Evolutionary conservation across 2,329 filamentous ascomycete species (phyloP), one percentile per base, ranked within the genome.

Genomic region (Penicillium digitatum): DNA sequence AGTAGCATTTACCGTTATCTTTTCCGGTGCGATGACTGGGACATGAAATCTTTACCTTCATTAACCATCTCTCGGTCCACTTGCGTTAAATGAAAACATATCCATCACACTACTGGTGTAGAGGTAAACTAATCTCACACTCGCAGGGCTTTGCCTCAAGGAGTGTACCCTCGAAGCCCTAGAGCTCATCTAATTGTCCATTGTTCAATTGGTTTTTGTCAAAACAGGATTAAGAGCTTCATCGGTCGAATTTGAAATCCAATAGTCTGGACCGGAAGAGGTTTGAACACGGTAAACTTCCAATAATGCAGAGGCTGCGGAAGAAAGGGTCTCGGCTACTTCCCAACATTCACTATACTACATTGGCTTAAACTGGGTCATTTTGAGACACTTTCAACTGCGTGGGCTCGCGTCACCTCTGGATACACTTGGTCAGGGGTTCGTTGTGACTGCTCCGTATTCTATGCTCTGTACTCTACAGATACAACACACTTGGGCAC

Each of bases 341-440:
- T 26, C 43, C 27, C 27, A 48, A 29, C 12, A 8, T 32, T 22
- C 29, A 35, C 44, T 46, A 11, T 18, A 31, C n/a, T n/a, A 20
- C 20, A 5, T 22, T 22, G 31, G 29, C 12, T 24, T 11, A 2
- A 16, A 6, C 3, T 26, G 24, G 24, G 24, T 5, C 16, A 42
- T 24, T 48, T 37, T 16, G 7, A 6, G 9, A n/a, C 8, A 22
- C 35, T 32, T 12, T 12, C 3, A 27, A 16, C 6, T 31, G 40
- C 12, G 54, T 49, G 26, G 26, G 26, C 10, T 10, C n/a, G 62
- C 61, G 55, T 61, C 53, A 60, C 60, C 53, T 58, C 53, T 58
- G 53, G 59, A 38, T 22, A 26, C 16, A 11, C 38, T n/a, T 24
- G 12, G 4, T 8, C 9, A 26, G 38, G 38, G 38, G 22, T 10